phyloP scores from a whole-genome alignment of 495 filamentous ascomycete species.

The Penicillium flavigenum region DNA sequence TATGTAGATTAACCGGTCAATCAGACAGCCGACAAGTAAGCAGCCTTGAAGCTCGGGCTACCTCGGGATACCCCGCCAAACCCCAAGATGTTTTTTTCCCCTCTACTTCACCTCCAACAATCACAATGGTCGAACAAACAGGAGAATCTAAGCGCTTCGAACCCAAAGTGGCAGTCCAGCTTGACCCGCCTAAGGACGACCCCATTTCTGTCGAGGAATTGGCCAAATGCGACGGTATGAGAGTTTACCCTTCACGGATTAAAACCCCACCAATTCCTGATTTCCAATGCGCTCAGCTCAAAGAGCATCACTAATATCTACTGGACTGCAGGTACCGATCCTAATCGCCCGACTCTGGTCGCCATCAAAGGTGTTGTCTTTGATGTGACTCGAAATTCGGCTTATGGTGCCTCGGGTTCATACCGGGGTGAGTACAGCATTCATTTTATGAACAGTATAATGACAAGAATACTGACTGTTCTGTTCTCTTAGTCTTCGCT shows the following conservation, averaged over 20 bases:
- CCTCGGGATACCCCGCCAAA: conserved; percentile 4
- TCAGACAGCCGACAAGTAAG: conserved; percentile 4
- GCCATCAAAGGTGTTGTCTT: conserved; percentile 97
- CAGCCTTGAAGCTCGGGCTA: background rate
- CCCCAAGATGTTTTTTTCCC: conserved; percentile 1
- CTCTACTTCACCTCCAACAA: conserved; percentile 12
- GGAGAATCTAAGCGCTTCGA: conserved; percentile 63
- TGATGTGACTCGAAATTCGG: conserved; percentile 82
- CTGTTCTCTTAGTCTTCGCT: conserved; percentile 68
- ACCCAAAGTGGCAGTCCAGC: conserved; percentile 77
- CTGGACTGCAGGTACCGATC: conserved; percentile 50
- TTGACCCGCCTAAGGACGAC: conserved; percentile 86
- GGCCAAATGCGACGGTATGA: conserved; percentile 74
- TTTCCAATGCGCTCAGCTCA: background rate
- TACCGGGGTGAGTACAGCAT: conserved; percentile 68
- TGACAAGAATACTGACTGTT: conserved; percentile 11
- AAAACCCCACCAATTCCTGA: background rate
- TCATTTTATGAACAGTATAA: background rate
- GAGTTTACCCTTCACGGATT: background rate
- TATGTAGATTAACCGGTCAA: background rate
- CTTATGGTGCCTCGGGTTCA: conserved; percentile 77
- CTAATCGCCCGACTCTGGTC: conserved; percentile 75
- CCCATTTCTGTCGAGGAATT: conserved; percentile 73
- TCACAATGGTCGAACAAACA: conserved; percentile 34
- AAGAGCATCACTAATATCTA: background rate